Evolutionary conservation across 345 rosid genomes (phyloP), one percentile per base, ranked within the genome.

Genomic region (Anastatica hierochuntica): DNA sequence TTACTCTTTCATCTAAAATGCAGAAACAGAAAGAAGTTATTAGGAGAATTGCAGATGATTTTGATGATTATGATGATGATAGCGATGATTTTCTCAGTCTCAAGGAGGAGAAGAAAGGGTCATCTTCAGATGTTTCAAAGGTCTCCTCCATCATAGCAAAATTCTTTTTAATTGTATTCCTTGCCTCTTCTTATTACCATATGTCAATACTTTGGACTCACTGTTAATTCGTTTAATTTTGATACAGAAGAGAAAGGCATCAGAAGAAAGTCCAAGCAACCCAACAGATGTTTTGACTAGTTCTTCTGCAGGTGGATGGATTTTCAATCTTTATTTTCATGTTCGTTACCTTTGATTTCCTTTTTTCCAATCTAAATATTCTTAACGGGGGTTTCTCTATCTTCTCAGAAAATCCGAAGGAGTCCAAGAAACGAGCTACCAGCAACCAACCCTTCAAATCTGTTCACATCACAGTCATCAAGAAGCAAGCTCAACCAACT

Each of bases 31-130:
- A 63, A 58, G 84, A 80, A 52, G n/a, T 73, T 44, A 24, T 83
- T 20, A 52, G 72, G 52, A 84, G 94, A 69, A 76, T 84, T 66
- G 73, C 70, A 20, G 85, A 80, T 66, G 83, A 83, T 13, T 78
- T 75, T 42, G 81, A 61, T 8, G 37, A 36, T 43, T 53, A 63
- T 2, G 23, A 20, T 19, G 36, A 72, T 50, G 79, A 64, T 41
- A 14, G 30, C 5, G 36, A 66, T 37, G 60, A 18, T 53, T 39
- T 10, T 39, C 39, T 56, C 50, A 53, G 34, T 42, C 57, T 63
- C 53, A 15, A 55, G 11, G 61, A 53, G 40, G 64, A 56, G 45
- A 63, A 57, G 24, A 33, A 60, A n/a, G 65, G 30, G 38, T 50
- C 60, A 58, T 38, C 56, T 14, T 58, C 71, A 58, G 56, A 67